Evolutionary conservation across 495 filamentous ascomycete genomes (phyloP).

Genomic region (Elaphomyces granulatus): DNA sequence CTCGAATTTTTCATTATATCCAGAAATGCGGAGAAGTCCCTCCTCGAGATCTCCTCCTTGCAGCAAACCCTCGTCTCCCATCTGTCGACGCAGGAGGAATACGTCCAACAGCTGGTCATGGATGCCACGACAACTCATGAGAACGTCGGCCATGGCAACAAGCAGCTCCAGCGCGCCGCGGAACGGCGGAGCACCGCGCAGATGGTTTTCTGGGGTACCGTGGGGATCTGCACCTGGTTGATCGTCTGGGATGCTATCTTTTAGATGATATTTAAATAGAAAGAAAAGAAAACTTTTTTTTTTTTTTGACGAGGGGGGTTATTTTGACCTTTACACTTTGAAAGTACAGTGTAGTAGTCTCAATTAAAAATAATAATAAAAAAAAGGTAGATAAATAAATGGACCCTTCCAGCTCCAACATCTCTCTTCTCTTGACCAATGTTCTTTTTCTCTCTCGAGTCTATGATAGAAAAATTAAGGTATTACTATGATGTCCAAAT

Average conservation of each 20-base stretch:
- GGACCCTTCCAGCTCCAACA: too few relatives aligned
- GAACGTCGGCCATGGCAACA: slow-evolving; percentile 81
- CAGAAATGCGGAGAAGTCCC: slow-evolving; percentile 78
- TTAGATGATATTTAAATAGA: slow-evolving; percentile 21
- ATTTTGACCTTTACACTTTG: background rate
- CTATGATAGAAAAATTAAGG: too few relatives aligned
- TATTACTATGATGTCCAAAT: too few relatives aligned
- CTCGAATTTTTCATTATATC: too few relatives aligned
- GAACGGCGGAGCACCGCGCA: slow-evolving; percentile 71
- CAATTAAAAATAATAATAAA: background rate
- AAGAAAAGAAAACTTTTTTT: too few relatives aligned
- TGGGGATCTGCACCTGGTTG: slow-evolving; percentile 64
- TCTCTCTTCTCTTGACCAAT: too few relatives aligned
- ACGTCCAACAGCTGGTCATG: slow-evolving; percentile 75
- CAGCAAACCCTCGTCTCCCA: slow-evolving; percentile 80
- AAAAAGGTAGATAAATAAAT: too few relatives aligned
- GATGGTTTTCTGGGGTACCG: slow-evolving; percentile 78
- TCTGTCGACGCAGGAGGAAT: slow-evolving; percentile 66
- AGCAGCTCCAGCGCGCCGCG: slow-evolving; percentile 73
- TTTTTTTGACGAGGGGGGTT: too few relatives aligned
- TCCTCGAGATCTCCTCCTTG: slow-evolving; percentile 84
- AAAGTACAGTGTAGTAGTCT: background rate
- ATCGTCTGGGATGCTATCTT: slow-evolving; percentile 91
- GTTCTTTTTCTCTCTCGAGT: too few relatives aligned
- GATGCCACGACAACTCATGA: slow-evolving; percentile 69